These are phyloP conservation scores for Sphaerostilbella broomeana DNA, from an alignment of 2,329 filamentous ascomycete species.

Conservation along the genomic window DNA sequence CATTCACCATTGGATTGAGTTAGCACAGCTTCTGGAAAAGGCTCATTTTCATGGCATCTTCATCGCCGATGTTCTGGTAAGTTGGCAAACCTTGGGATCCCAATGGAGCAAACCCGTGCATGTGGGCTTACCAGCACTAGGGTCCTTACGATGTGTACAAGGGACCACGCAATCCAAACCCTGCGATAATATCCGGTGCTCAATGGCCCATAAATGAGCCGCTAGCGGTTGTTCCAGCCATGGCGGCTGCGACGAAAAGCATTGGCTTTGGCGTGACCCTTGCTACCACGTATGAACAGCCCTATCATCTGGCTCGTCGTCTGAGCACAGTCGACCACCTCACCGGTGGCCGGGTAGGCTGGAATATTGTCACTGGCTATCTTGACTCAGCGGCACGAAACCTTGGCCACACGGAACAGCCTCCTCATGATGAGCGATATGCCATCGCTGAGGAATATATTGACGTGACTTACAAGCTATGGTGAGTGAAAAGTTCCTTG, in stretches of 20 bases:
- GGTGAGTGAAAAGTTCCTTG: slow-evolving; percentile 33
- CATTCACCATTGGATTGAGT: slow-evolving; percentile 52
- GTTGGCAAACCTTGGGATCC: not conserved
- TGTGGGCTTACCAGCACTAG: slow-evolving; percentile 9
- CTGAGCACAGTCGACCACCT: slow-evolving; percentile 62
- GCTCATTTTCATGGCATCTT: slow-evolving; percentile 61
- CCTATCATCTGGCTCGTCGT: slow-evolving; percentile 59
- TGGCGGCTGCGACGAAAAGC: slow-evolving; percentile 60
- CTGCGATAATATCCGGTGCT: slow-evolving; percentile 54
- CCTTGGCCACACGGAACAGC: slow-evolving; percentile 50
- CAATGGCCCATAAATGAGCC: slow-evolving; percentile 70
- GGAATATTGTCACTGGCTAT: slow-evolving; percentile 59
- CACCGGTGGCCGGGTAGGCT: slow-evolving; percentile 48
- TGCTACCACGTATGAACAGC: slow-evolving; percentile 62
- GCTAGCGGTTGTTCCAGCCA: slow-evolving; percentile 52
- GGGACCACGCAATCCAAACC: slow-evolving; percentile 42
- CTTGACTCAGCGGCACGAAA: slow-evolving; percentile 61
- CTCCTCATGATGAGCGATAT: slow-evolving; percentile 46
- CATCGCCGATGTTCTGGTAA: slow-evolving; percentile 51
- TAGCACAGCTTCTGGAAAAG: slow-evolving; percentile 30
- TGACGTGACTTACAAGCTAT: slow-evolving; percentile 53
- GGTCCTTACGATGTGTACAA: slow-evolving; percentile 66
- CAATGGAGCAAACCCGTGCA: not conserved
- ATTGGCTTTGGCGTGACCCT: slow-evolving; percentile 65
- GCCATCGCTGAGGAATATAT: slow-evolving; percentile 54